Base-by-base conservation (phyloP, 148 eudicot genomes). In the Pharnaceum exiguum region DNA sequence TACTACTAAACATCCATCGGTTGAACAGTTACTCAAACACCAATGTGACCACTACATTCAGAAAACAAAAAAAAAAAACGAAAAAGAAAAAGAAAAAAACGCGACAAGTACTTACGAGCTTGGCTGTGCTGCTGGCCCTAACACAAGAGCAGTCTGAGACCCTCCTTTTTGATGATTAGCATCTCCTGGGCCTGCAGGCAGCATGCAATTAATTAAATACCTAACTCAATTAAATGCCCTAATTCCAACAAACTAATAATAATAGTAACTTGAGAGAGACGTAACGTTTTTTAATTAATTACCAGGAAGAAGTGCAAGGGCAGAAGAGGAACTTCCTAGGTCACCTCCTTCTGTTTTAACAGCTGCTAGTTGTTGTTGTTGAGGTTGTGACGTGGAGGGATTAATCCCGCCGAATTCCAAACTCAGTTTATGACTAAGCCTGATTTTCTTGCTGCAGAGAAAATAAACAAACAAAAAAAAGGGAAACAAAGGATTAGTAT, bases 261-360 rank as follows among this genome's bases (percentile, higher is more conserved):
- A 17, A 17, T 16, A 7, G 18, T 22, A 5, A 53, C 13, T 39
- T 60, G 2, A 37, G 30, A 37, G 10, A 12, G 13, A 21, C 22
- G 42, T 46, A 45, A 18, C 4, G 28, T 5, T 28, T 13, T 37
- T 21, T 1, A 69, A 22, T 27, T 19, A 0, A 64, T 29, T 74
- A 93, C 98, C 99, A 53, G 96, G 80, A 69, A 93, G 90, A 15
- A n/a, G n/a, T n/a, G 80, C 87, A 62, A 93, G 89, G 29, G 77
- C 62, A 45, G 94, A 71, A 30, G 76, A 47, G 49, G 75, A 59
- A 58, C 24, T 67, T 24, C 59, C 60, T 53, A 73, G 77, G 66
- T 58, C 69, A 47, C 29, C 57, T 16, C 57, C 32, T 55, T 67
- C 62, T 78, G 47, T 71, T 70, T 63, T 67, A 57, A 45, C 57